phyloP scores from a whole-genome alignment of 495 filamentous ascomycete genomes.

The Talaromyces thailandensis region DNA sequence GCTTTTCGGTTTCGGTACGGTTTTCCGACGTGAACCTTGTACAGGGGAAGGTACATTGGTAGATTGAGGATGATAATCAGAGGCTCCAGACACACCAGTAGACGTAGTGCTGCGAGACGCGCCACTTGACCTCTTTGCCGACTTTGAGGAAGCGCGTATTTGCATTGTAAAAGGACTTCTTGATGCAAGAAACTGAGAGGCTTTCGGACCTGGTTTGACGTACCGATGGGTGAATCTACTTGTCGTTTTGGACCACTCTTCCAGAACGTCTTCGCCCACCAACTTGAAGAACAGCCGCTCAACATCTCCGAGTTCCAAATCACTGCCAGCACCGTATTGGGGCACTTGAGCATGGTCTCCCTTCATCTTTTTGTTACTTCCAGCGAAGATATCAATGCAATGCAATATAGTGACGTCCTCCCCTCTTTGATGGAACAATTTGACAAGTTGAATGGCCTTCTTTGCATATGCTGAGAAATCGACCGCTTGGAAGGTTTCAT shows the following conservation, averaged over 20 bases:
- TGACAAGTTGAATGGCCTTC: constrained; percentile 57
- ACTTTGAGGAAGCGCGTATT: constrained; percentile 44
- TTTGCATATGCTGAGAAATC: constrained; percentile 72
- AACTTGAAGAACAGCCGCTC: constrained; percentile 59
- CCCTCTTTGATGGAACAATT: constrained; percentile 33
- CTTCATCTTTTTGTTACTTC: constrained; percentile 40
- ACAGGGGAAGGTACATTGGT: constrained; percentile 84
- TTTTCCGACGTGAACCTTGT: constrained; percentile 27
- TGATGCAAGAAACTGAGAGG: constrained; percentile 40
- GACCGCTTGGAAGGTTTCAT: constrained; percentile 51
- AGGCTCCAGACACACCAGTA: constrained; percentile 18
- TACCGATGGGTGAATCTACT: constrained; percentile 53
- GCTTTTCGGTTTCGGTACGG: constrained; percentile 23
- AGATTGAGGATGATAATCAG: constrained; percentile 48
- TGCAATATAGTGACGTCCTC: constrained; percentile 44
- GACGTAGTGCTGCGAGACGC: neutral
- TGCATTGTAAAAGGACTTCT: constrained; percentile 47
- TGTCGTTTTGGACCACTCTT: constrained; percentile 48
- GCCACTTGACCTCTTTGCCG: constrained; percentile 24
- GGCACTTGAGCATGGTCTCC: constrained; percentile 36
- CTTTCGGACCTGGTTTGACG: constrained; percentile 46
- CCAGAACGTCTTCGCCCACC: constrained; percentile 51
- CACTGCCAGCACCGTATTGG: constrained; percentile 45
- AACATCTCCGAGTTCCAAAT: constrained; percentile 48
- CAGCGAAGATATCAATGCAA: constrained; percentile 52